Evolutionary conservation across 2,329 filamentous ascomycete genomes (phyloP), one percentile per base, ranked within the genome.

Genomic region (Elsinoe fawcettii): DNA sequence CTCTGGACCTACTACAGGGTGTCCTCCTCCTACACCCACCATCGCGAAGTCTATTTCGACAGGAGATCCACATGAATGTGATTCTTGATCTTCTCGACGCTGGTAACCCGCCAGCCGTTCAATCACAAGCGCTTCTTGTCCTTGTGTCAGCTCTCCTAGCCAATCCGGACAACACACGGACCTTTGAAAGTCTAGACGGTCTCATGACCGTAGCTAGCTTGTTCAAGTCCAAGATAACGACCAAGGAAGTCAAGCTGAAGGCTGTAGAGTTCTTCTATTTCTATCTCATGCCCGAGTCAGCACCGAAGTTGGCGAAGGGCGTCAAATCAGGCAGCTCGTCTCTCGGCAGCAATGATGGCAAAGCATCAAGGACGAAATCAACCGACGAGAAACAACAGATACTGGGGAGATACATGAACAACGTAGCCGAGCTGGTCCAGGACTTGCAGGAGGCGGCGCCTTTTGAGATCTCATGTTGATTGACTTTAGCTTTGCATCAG

Each of bases 251-350:
- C 63, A 96, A 96, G 75, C 82, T 96, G 68, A 93, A 95, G 71
- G 83, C 95, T n/a, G 86, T 96, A 64, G 93, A 97, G 72, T 97
- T 97, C 69, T 76, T 99, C 54, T 97, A 97, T 77, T 97, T 97
- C 73, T 99, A 97, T 72, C 85, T 99, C 64, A 96, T 97, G 86
- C 91, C 92, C 53, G 93, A 99, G 74, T 83, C 82, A 0, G 84
- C 77, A 1, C 69, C 69, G 25, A 63, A 59, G 34, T 80, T 44
- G 75, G 66, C 51, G 63, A 65, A 58, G 58, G 64, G 55, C 61
- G 51, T 30, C 55, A 60, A n/a, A 64, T 63, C 47, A 67, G 67
- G 59, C 54, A 59, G n/a, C 16, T 53, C 49, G 7, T 53, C 49
- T 5, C 30, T 53, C 2, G 53, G 58, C 14, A 46, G 27, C 43